phyloP scores from a whole-genome alignment of 768 basidiomycete genomes.

The Collybia mongolica region DNA sequence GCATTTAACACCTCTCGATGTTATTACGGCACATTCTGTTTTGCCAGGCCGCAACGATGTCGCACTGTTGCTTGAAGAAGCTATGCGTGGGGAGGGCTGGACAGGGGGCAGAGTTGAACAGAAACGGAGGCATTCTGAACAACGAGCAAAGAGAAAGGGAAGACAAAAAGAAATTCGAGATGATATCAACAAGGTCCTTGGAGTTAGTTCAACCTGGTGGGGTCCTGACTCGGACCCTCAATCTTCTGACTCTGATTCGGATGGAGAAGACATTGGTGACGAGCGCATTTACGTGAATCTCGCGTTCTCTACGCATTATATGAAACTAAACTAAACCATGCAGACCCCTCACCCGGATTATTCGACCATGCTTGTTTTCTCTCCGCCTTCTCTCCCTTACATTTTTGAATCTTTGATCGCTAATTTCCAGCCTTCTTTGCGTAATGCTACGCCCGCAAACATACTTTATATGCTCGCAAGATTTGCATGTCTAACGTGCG shows the following conservation, averaged over 20 bases:
- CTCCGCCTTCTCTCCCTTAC: slow-evolving; percentile 70
- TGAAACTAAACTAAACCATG: background rate
- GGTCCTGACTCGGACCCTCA: slow-evolving; percentile 43
- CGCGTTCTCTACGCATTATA: slow-evolving; percentile 27
- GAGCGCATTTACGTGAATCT: slow-evolving; percentile 39
- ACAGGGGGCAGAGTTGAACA: slow-evolving; percentile 75
- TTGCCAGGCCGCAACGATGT: slow-evolving; percentile 85
- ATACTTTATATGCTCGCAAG: slow-evolving; percentile 86
- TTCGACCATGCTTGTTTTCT: slow-evolving; percentile 91
- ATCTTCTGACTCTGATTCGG: slow-evolving; percentile 31
- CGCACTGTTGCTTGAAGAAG: slow-evolving; percentile 82
- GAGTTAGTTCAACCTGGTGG: slow-evolving; percentile 67
- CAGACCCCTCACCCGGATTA: slow-evolving; percentile 74
- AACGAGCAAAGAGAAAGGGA: slow-evolving; percentile 50
- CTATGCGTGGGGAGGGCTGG: slow-evolving; percentile 87
- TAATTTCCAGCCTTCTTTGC: slow-evolving; percentile 67
- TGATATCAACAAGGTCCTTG: slow-evolving; percentile 56
- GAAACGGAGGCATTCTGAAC: slow-evolving; percentile 57
- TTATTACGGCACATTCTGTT: slow-evolving; percentile 81
- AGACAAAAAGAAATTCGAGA: slow-evolving; percentile 56
- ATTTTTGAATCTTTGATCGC: slow-evolving; percentile 83
- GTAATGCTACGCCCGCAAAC: slow-evolving; percentile 87
- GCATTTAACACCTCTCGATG: slow-evolving; percentile 84
- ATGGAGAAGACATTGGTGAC: slow-evolving; percentile 46
- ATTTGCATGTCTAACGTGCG: slow-evolving; percentile 91